These are phyloP conservation scores for Coemansia sp. DNA, from an alignment of 192 early-diverging fungal species.

Conservation along the genomic window DNA sequence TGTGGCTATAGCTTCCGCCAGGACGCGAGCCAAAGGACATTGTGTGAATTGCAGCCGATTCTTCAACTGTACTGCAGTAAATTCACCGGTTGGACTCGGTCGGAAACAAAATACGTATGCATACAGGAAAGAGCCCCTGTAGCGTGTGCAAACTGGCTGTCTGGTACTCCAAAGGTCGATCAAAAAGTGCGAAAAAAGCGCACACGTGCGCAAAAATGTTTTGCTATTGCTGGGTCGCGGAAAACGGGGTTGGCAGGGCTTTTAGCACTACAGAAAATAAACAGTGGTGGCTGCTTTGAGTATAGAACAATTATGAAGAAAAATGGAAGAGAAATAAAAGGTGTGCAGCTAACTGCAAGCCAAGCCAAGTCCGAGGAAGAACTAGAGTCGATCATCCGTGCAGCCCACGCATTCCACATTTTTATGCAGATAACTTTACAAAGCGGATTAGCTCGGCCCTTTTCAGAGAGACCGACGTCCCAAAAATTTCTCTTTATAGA, in stretches of 20 bases:
- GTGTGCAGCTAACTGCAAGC: neutral
- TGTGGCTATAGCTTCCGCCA: neutral
- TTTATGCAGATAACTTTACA: neutral
- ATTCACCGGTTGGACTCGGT: neutral
- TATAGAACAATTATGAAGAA: neutral
- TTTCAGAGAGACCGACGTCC: neutral
- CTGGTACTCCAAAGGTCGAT: neutral
- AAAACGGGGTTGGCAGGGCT: neutral
- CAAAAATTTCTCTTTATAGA: neutral
- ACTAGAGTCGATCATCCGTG: neutral
- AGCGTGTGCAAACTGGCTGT: neutral
- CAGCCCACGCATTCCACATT: neutral
- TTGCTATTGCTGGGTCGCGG: neutral
- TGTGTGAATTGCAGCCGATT: neutral
- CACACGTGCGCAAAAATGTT: conserved; percentile 1
- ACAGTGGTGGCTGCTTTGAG: neutral
- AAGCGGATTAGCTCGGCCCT: neutral
- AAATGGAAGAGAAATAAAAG: neutral
- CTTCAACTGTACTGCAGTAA: neutral
- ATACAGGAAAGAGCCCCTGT: neutral
- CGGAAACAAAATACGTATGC: neutral
- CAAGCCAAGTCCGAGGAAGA: neutral
- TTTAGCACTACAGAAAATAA: neutral
- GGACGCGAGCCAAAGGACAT: neutral
- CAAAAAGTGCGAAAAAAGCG: neutral